Evolutionary conservation across 2,329 filamentous ascomycete species (phyloP).

Genomic region (Corynespora cassiicola): DNA sequence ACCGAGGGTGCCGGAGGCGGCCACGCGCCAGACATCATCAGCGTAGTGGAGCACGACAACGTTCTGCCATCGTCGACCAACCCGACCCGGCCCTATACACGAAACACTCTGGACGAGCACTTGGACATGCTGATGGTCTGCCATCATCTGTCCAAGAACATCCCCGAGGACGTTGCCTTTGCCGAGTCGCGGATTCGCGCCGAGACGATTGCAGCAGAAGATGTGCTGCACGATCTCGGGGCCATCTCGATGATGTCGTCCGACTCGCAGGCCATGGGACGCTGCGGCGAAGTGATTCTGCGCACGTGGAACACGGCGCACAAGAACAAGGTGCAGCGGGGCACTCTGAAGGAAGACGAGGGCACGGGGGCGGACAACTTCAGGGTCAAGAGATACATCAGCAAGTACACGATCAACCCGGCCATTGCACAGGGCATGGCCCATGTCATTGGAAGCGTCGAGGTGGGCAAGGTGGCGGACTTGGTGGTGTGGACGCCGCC

Average conservation of each 20-base stretch:
- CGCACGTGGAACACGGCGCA: constrained; percentile 97
- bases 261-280: constrained; percentile 95
- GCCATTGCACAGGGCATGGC: constrained; percentile 89
- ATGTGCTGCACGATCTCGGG: constrained; percentile 91
- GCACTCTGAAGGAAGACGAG: constrained; percentile 76
- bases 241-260: constrained; percentile 98
- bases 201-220: constrained; percentile 95
- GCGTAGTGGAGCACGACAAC: constrained; percentile 85
- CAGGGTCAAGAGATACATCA: constrained; percentile 88
- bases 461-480: constrained; percentile 89
- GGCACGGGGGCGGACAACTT: constrained; percentile 86
- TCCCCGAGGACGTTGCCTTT: constrained; percentile 94
- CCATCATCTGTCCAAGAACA: constrained; percentile 90
- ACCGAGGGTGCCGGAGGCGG: constrained; percentile 95
- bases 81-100: constrained; percentile 87
- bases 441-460: constrained; percentile 84
- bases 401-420: constrained; percentile 96
- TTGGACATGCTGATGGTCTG: constrained; percentile 99
- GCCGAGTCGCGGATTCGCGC: constrained; percentile 93
- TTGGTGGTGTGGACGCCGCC: constrained; percentile 85
- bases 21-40: constrained; percentile 95
- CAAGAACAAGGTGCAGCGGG: constrained; percentile 92
- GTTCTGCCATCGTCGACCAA: constrained; percentile 92
- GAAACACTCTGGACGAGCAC: constrained; percentile 94
- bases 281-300: constrained; percentile 90